A percentile compares a stretch with the other conserved stretches of the same genome.
These are phyloP conservation scores for Neurospora africana DNA, from an alignment of 495 filamentous ascomycete genomes.

Conservation along the genomic window DNA sequence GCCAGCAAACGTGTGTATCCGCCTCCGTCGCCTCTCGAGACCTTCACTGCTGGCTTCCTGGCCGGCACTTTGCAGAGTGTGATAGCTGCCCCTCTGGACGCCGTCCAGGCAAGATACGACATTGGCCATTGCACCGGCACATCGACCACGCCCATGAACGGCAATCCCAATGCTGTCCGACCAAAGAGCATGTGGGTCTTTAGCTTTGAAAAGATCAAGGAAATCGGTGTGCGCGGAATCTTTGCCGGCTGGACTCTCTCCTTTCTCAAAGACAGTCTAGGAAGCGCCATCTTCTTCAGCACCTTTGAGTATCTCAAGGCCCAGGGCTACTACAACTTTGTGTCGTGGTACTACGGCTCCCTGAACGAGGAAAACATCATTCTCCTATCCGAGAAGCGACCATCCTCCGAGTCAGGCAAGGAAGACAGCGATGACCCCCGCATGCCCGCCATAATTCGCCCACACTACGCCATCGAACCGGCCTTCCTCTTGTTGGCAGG, in stretches of 20 bases:
- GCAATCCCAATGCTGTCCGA: slow-evolving; percentile 23
- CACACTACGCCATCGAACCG: slow-evolving; percentile 80
- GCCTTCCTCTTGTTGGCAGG: slow-evolving; percentile 71
- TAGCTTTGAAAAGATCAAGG: slow-evolving; percentile 55
- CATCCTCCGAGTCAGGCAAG: slow-evolving; percentile 9
- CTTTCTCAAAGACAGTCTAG: slow-evolving; percentile 70
- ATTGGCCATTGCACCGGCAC: slow-evolving; percentile 15
- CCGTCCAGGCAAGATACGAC: slow-evolving; percentile 69
- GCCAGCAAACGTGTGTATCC: slow-evolving; percentile 64
- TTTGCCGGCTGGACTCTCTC: slow-evolving; percentile 75
- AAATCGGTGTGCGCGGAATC: slow-evolving; percentile 71
- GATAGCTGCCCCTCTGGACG: slow-evolving; percentile 79
- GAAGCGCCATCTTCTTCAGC: slow-evolving; percentile 74
- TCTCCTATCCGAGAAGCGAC: slow-evolving; percentile 30
- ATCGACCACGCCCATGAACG: slow-evolving; percentile 5
- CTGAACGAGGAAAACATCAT: slow-evolving; percentile 33
- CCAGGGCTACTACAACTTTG: slow-evolving; percentile 71
- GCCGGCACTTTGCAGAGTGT: slow-evolving; percentile 72
- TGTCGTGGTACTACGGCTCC: slow-evolving; percentile 66
- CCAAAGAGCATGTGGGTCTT: slow-evolving; percentile 81
- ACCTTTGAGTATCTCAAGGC: slow-evolving; percentile 81
- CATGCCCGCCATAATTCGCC: slow-evolving; percentile 52
- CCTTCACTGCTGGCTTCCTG: slow-evolving; percentile 66
- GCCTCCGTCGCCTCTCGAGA: slow-evolving; percentile 51
- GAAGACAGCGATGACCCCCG: neutral